A percentile compares a stretch with the other conserved stretches of the same genome.
These are phyloP conservation scores for Beauveria varroae DNA, from an alignment of 2,329 filamentous ascomycete species.

Conservation along the genomic window DNA sequence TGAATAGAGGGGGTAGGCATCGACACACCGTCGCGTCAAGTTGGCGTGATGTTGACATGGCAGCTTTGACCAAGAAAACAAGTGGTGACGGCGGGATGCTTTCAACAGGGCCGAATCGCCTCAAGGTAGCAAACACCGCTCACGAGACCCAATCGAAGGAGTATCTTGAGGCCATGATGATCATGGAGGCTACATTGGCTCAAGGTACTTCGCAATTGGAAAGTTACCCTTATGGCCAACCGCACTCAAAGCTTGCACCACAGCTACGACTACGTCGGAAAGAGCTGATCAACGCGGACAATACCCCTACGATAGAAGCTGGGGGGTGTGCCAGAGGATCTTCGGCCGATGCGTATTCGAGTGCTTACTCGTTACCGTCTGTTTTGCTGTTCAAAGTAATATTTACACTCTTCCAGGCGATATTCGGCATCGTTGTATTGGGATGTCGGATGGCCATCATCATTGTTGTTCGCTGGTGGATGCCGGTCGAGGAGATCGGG, in stretches of 20 bases:
- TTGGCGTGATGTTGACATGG: neutral
- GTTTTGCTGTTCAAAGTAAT: neutral
- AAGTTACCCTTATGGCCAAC: neutral
- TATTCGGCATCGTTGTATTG: no score
- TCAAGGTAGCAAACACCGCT: neutral
- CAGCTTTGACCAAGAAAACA: neutral
- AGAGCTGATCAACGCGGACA: neutral
- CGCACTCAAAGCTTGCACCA: no score
- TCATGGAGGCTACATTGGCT: neutral
- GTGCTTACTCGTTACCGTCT: no score
- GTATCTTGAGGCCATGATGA: neutral
- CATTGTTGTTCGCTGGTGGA: no score
- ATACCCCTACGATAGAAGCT: neutral
- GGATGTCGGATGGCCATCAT: no score
- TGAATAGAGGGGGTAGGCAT: neutral
- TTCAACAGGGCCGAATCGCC: neutral
- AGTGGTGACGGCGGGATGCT: neutral
- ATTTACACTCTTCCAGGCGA: neutral
- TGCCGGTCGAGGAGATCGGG: no score
- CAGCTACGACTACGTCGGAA: neutral
- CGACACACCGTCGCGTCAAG: neutral
- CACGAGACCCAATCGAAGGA: no score
- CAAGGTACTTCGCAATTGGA: neutral
- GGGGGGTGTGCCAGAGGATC: neutral
- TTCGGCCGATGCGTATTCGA: neutral